Base-by-base conservation (phyloP, 768 basidiomycete species). In the Calocybe indica region DNA sequence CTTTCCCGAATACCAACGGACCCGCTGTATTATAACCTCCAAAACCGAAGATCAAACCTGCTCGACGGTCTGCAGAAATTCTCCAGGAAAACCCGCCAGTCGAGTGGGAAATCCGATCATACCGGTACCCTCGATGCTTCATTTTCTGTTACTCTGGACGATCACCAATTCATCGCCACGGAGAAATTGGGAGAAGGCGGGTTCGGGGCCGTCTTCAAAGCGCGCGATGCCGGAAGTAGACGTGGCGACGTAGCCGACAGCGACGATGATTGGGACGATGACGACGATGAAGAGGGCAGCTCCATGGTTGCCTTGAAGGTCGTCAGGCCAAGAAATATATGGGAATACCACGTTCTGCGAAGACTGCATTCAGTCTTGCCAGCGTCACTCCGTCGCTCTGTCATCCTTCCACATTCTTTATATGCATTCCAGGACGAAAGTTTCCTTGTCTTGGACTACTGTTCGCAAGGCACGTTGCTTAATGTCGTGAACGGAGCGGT, bases 171-270 rank as follows among this genome's bases (percentile, higher is more conserved):
- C 58, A 77, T 76, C 45, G 80, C 97, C 4, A 68, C 74, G 3
- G 87, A 87, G 52, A 99, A 98, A 63, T 74, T 99, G 15, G 96
- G 96, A 12, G 96, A 99, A 67, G 96, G 96, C 5, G 92, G 94
- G 0, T 99, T 95, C 57, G 96, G 95, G 2, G 79, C 86, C 3
- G 96, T 99, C n/a, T 99, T 95, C 72, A 79, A 85, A 51, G 90
- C 88, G 3, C 75, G 77, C 47, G 76, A 83, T 59, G 65, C 76
- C 8, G 73, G 79, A 6, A 22, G 22, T 22, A 66, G 68, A 29
- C 68, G 59, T 52, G 72, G 75, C 2, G 73, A 74, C 3, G 73
- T 75, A 9, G 76, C 73, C 9, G 77, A 81, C 9, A 64, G 62
- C 36, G 78, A 78, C 13, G 76, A 80, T 2, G 75, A 75, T 9